These are phyloP conservation scores for Chaetomium sp. DNA, from an alignment of 2,329 filamentous ascomycete species.

Conservation along the genomic window DNA sequence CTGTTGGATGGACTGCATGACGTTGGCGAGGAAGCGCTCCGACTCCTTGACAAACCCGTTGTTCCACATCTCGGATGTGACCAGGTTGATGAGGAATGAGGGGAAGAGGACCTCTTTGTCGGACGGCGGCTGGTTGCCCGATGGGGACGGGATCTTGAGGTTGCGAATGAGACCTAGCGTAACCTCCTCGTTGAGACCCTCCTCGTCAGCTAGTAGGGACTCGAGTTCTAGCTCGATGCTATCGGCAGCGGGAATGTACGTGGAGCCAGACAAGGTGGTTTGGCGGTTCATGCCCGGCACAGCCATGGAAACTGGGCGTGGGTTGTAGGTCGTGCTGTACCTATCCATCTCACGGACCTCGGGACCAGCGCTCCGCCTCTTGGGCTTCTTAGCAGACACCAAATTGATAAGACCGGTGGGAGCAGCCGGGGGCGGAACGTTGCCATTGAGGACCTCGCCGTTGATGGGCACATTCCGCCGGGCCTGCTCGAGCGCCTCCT, in stretches of 20 bases:
- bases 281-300: slow-evolving; percentile 57
- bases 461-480: slow-evolving; percentile 72
- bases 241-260: slow-evolving; percentile 75
- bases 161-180: slow-evolving; percentile 94
- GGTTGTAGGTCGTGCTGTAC: slow-evolving; percentile 89
- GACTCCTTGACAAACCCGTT: slow-evolving; percentile 99
- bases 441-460: slow-evolving; percentile 60
- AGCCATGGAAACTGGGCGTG: slow-evolving; percentile 93
- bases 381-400: slow-evolving; percentile 94
- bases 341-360: slow-evolving; percentile 81
- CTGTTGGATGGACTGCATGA: slow-evolving; percentile 99
- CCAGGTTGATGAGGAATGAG: slow-evolving; percentile 96
- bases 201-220: slow-evolving; percentile 87
- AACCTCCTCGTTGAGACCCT: slow-evolving; percentile 93
- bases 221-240: slow-evolving; percentile 94
- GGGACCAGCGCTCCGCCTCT: slow-evolving; percentile 83
- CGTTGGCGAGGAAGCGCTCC: slow-evolving; percentile 95
- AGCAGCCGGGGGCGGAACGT: slow-evolving; percentile 43
- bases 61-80: slow-evolving; percentile 99
- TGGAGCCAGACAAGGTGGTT: slow-evolving; percentile 61
- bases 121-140: slow-evolving; percentile 78
- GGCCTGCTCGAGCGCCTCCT: slow-evolving; percentile 85
- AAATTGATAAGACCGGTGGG: slow-evolving; percentile 86
- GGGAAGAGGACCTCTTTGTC: slow-evolving; percentile 99
- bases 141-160: slow-evolving; percentile 89